Evolutionary conservation across 805 yeast species (phyloP).

Genomic region (Kuraishia capsulata): DNA sequence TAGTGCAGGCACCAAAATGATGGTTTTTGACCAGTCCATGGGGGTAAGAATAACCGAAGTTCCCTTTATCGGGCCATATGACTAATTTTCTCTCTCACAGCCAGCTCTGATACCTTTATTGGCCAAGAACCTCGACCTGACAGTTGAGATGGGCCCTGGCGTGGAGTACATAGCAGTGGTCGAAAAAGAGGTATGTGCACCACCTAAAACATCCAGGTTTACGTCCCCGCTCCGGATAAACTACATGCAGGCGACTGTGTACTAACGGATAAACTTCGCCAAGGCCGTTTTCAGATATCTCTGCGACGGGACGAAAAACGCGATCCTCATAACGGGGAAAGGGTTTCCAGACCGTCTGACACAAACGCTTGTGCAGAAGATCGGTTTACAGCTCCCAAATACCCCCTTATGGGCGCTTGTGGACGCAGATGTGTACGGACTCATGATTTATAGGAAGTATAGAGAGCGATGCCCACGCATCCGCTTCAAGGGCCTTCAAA

Average conservation of each 20-base stretch:
- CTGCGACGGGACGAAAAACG: conserved; percentile 9
- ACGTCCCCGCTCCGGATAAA: neutral
- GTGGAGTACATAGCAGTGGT: conserved; percentile 27
- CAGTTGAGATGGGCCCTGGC: conserved; percentile 11
- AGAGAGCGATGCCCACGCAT: conserved; percentile 10
- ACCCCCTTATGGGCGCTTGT: conserved; percentile 38
- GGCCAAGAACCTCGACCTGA: conserved; percentile 11
- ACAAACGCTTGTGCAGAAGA: conserved; percentile 24
- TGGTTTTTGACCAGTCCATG: conserved; percentile 7
- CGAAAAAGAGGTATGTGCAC: conserved; percentile 35
- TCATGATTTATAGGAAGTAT: conserved; percentile 37
- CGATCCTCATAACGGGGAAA: conserved; percentile 47
- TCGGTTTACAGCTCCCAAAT: conserved; percentile 18
- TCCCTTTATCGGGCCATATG: no score
- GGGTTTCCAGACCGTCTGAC: conserved; percentile 61
- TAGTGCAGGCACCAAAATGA: conserved; percentile 1
- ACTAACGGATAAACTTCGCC: no score
- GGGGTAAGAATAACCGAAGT: conserved; percentile 6
- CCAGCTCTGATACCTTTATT: conserved; percentile 32
- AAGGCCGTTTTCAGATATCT: conserved; percentile 32
- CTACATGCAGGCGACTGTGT: no score
- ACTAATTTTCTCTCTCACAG: no score
- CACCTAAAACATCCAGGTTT: neutral
- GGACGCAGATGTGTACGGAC: conserved; percentile 61
- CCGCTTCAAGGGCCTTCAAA: neutral